phyloP scores from a whole-genome alignment of 2,329 filamentous ascomycete genomes.

The Orbilia oligospora region DNA sequence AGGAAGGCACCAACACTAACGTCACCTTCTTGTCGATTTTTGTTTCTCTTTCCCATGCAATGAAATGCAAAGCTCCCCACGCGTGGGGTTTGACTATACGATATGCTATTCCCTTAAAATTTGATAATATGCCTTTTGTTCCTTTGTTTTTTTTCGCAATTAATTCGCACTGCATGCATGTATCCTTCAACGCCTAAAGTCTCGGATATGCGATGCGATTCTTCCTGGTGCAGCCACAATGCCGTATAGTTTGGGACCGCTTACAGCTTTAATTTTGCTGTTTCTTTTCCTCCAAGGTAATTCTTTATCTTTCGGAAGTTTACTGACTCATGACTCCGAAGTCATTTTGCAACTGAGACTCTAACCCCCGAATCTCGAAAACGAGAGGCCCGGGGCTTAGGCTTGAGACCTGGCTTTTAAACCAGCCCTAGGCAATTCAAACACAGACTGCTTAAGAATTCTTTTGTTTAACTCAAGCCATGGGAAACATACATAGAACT shows the following conservation, averaged over 20 bases:
- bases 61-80: conserved; percentile 16
- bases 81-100: conserved; percentile 17
- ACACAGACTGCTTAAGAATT: too few species aligned
- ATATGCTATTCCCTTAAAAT: not conserved
- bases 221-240: conserved; percentile 1
- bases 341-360: too few species aligned
- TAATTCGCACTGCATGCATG: not conserved
- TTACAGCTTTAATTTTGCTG: not conserved
- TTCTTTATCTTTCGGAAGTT: not conserved
- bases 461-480: too few species aligned
- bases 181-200: not conserved
- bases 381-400: too few species aligned
- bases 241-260: not conserved
- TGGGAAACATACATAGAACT: too few species aligned
- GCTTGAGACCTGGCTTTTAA: too few species aligned
- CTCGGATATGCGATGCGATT: conserved; percentile 13
- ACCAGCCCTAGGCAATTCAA: too few species aligned
- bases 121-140: not conserved
- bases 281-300: not conserved
- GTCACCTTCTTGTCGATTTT: conserved; percentile 1
- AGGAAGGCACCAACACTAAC: not conserved
- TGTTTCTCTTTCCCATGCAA: not conserved
- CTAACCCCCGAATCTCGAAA: too few species aligned
- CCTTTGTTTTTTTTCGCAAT: not conserved
- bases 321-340: not conserved